Percentiles rank a stretch among this genome's conserved stretches.
Evolutionary conservation across 768 basidiomycete genomes (phyloP).

Genomic region (Fomitopsis serialis): DNA sequence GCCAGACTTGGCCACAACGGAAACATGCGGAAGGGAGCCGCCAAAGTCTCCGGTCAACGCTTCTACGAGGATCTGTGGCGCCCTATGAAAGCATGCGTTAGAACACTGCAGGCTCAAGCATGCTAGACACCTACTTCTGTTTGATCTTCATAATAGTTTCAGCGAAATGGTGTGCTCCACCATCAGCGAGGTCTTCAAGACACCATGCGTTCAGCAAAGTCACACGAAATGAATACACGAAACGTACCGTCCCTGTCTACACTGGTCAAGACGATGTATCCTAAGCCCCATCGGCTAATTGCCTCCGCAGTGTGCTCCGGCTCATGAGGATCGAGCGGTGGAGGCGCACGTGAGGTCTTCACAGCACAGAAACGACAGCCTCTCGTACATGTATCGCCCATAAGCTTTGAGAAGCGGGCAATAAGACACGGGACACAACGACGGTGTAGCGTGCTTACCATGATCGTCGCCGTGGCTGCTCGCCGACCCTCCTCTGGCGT

Average conservation of each 20-base stretch:
- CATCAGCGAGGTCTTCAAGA: constrained; percentile 76
- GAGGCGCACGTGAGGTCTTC: constrained; percentile 84
- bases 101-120: neutral
- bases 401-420: constrained; percentile 76
- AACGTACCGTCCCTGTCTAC: constrained; percentile 91
- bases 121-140: constrained; percentile 64
- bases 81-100: constrained; percentile 41
- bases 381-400: constrained; percentile 98
- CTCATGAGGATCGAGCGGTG: constrained; percentile 92
- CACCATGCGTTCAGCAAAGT: neutral
- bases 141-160: constrained; percentile 95
- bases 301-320: constrained; percentile 99
- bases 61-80: constrained; percentile 93
- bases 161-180: constrained; percentile 91
- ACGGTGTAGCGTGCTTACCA: constrained; percentile 45
- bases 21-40: constrained; percentile 69
- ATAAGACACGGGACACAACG: constrained; percentile 61
- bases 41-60: constrained; percentile 94
- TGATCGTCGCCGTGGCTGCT: constrained; percentile 95
- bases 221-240: neutral
- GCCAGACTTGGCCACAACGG: constrained; percentile 84
- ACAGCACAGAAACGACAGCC: constrained; percentile 98
- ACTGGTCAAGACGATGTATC: constrained; percentile 95
- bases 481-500: constrained; percentile 70
- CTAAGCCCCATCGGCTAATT: constrained; percentile 94